Percentiles rank a stretch among this genome's conserved stretches.
These are phyloP conservation scores for Coix lacrymajobi DNA, from an alignment of 176 grass and related monocot genomes.

Conservation along the genomic window DNA sequence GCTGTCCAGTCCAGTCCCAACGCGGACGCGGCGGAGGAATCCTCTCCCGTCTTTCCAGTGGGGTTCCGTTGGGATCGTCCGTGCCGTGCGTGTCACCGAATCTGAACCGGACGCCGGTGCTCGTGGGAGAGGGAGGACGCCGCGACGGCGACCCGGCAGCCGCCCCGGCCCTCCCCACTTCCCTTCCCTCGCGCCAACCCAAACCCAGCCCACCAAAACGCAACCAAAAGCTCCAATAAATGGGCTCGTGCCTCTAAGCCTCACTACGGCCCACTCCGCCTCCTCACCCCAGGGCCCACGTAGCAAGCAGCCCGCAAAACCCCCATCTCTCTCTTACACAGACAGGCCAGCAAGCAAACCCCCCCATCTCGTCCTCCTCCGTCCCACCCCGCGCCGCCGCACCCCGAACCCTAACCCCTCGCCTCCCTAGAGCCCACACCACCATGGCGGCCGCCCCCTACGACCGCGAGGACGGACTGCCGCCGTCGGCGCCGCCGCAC, in stretches of 20 bases:
- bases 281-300: not conserved
- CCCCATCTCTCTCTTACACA: not conserved
- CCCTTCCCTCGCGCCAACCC: not conserved
- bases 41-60: not conserved
- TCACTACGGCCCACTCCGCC: not conserved
- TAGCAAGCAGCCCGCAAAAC: not conserved
- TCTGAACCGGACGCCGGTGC: too few relatives aligned
- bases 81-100: too few relatives aligned
- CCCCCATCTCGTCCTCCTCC: not conserved
- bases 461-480: constrained; percentile 41
- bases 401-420: constrained; percentile 18
- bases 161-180: too few relatives aligned
- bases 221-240: not conserved
- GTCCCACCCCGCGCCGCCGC: not conserved
- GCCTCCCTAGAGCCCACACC: not conserved
- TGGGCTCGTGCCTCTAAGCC: not conserved
- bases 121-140: not conserved
- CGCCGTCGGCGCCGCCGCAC: constrained; percentile 28
- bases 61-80: too few relatives aligned
- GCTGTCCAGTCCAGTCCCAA: not conserved
- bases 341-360: not conserved
- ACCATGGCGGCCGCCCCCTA: constrained; percentile 43
- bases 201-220: not conserved
- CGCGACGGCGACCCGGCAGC: not conserved
- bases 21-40: not conserved